Conservation (phyloP, 2,329 filamentous ascomycete species). For the Fusarium paranaense region DNA sequence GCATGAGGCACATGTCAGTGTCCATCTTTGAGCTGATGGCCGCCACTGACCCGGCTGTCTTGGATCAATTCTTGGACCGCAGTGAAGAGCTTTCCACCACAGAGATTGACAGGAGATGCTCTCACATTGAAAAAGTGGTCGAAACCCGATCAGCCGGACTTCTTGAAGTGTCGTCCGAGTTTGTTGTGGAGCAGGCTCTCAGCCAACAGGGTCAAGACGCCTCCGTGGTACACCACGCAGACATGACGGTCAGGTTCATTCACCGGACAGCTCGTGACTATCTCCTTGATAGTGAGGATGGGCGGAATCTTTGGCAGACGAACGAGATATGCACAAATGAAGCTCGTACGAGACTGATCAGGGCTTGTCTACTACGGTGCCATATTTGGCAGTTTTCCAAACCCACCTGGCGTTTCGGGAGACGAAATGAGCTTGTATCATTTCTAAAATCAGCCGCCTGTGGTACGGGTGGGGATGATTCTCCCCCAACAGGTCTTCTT, state of each 20-base stretch:
- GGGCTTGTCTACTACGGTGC: too few species aligned
- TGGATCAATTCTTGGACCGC: neutral
- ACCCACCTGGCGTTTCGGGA: too few species aligned
- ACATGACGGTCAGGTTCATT: neutral
- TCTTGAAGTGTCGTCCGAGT: neutral
- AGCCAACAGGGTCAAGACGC: too few species aligned
- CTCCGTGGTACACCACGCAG: too few species aligned
- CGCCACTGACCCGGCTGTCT: neutral
- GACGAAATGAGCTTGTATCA: too few species aligned
- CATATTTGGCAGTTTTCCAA: too few species aligned
- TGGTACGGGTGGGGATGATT: too few species aligned
- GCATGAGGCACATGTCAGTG: too few species aligned
- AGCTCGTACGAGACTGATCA: neutral
- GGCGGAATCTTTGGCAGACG: neutral
- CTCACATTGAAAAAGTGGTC: too few species aligned
- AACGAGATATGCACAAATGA: neutral
- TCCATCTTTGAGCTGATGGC: neutral
- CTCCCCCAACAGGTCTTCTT: too few species aligned
- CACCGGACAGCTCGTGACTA: neutral
- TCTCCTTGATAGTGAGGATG: neutral
- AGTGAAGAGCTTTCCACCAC: neutral
- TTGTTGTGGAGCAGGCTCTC: too few species aligned
- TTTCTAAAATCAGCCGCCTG: too few species aligned
- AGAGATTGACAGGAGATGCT: neutral
- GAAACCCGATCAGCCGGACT: neutral